Base-by-base conservation (phyloP, 2,329 filamentous ascomycete genomes). In the Falciphora oryzae region DNA sequence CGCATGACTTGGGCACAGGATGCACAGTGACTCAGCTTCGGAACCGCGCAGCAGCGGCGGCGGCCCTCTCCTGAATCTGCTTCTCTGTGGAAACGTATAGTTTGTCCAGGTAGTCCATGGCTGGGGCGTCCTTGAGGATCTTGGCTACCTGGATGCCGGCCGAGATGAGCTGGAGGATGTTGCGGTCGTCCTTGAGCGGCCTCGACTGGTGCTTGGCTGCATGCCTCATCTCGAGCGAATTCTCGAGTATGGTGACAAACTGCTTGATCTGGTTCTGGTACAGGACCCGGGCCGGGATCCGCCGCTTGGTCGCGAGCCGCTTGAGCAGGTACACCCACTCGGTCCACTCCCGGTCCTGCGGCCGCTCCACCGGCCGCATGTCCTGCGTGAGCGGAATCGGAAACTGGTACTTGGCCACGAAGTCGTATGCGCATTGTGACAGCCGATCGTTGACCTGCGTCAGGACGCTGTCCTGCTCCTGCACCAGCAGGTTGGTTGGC, bases 191-290 rank as follows among this genome's bases (percentile, higher is more conserved):
- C 80, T 94, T 95, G 68, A 93, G 83, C 27, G 91, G 90, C 66
- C 92, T 85, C 68, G 88, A 90, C 77, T 93, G 90, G 77, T 93
- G 89, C 76, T 92, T 93, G 61, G 91, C 89, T 66, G 90, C 90
- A 75, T 94, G 91, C 68, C 91, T 84, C 90, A 93, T 93, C 79
- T 94, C 91, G 72, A 96, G 80, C 61, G 90, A 93, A 77, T 95
- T 96, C 74, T 96, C 92, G 71, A 96, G 79, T 35, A 95, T 90
- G 57, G 92, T 95, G 69, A 95, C 90, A 76, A 96, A 88, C 76
- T 95, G 91, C 78, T 94, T 95, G 78, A 96, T 96, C 78, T 96
- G 92, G 74, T 95, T 91, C n/a, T n/a, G n/a, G 80, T 94, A 95
- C 58, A 96, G 80, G 27, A 95, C 90, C 65, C 91, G 83, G 60